These are phyloP conservation scores for Viola pubescens DNA, from an alignment of 441 rosid genomes.

Conservation along the genomic window DNA sequence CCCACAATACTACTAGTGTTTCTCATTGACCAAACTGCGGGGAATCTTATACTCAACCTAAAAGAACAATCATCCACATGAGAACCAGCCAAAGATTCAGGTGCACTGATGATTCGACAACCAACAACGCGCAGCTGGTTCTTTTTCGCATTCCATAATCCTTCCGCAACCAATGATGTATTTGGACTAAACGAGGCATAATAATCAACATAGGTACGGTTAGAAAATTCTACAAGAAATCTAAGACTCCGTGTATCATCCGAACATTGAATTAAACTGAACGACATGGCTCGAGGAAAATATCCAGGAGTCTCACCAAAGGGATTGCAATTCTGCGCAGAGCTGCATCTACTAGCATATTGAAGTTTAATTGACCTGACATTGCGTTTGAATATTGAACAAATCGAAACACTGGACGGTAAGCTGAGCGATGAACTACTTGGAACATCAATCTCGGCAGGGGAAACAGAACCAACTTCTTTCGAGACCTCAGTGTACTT, in stretches of 20 bases:
- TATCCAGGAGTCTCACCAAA: slow-evolving; percentile 13
- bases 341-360: slow-evolving; percentile 22
- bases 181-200: slow-evolving; percentile 38
- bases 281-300: slow-evolving; percentile 23
- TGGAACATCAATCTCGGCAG: slow-evolving; percentile 7
- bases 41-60: slow-evolving; percentile 63
- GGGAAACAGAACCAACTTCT: slow-evolving; percentile 17
- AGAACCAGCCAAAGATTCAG: slow-evolving; percentile 29
- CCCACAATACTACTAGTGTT: slow-evolving; percentile 36
- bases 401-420: slow-evolving; percentile 16
- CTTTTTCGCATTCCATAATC: slow-evolving; percentile 49
- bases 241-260: slow-evolving; percentile 18
- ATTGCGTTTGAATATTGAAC: slow-evolving; percentile 10
- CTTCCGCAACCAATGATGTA: slow-evolving; percentile 56
- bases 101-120: slow-evolving; percentile 47
- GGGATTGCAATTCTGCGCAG: slow-evolving; percentile 22
- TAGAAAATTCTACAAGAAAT: slow-evolving; percentile 22
- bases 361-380: slow-evolving; percentile 5
- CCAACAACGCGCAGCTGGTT: slow-evolving; percentile 50
- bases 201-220: slow-evolving; percentile 7
- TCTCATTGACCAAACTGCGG: slow-evolving; percentile 42
- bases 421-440: slow-evolving; percentile 13
- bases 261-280: slow-evolving; percentile 21
- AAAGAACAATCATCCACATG: slow-evolving; percentile 55
- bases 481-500: slow-evolving; percentile 14